Base-by-base conservation (phyloP, 169 alveolate species). In the Eimeria mitis region DNA sequence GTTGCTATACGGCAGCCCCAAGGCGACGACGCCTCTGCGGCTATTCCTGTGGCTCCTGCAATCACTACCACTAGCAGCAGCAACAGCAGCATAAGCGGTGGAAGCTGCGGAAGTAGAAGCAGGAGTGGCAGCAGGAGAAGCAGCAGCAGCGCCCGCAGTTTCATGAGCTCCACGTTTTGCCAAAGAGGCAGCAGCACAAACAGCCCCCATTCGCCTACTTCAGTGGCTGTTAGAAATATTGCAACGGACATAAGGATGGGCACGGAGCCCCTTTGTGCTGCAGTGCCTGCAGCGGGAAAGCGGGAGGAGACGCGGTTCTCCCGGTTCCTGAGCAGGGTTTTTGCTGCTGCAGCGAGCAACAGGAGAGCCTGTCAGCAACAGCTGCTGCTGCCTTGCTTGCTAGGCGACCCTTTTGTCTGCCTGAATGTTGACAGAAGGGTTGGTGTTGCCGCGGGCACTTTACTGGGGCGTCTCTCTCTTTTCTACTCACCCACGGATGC, bases 361-460 rank as follows among this genome's bases (percentile, higher is more conserved):
- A 63, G 65, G 59, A 56, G 56, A 23, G 75, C 56, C 52, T 52
- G 52, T 23, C 78, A 61, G 79, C 81, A 63, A 68, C 95, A 91
- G 73, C 81, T 76, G 28, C 59, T 91, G 73, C 90, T 91, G 81
- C 95, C 95, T 28, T 81, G 90, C 52, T 54, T 91, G 49, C 44
- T 78, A 37, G 95, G 95, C 5, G 95, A 91, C 44, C 95, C 95
- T 34, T 75, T 91, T 16, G 89, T 78, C 44, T 73, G 95, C 61
- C 59, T 91, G 54, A 68, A 44, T 44, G 71, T 91, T 40, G 73
- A 91, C 76, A 78, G 37, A 16, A 42, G 95, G 31, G 90, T 91
- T n/a, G 95, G 95, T 9, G 75, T 91, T n/a, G 89, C 89, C n/a
- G 95, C 95, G 2, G 95, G 95, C 44, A 91, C 90, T 34, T n/a